A percentile compares a stretch with the other conserved stretches of the same genome.
Evolutionary conservation across 2,329 filamentous ascomycete genomes (phyloP).

Genomic region (Epichloe typhina): DNA sequence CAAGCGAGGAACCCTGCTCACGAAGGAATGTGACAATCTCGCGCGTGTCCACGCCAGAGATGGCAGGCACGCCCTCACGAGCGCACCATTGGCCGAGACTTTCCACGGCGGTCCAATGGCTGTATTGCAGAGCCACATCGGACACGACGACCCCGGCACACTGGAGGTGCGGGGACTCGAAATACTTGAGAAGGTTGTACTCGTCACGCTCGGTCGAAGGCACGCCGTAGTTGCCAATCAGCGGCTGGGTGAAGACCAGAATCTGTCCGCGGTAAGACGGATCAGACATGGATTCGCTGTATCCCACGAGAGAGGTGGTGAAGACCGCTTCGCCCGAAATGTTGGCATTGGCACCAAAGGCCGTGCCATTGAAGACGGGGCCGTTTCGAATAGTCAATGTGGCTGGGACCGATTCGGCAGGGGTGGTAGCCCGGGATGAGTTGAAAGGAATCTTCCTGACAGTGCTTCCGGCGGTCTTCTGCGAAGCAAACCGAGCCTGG

Average conservation of each 20-base stretch:
- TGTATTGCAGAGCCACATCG: constrained; percentile 87
- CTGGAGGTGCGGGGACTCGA: constrained; percentile 96
- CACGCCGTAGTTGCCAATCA: constrained; percentile 98
- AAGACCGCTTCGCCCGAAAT: constrained; percentile 97
- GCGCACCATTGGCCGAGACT: constrained; percentile 89
- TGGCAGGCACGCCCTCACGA: constrained; percentile 87
- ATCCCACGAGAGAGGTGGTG: constrained; percentile 93
- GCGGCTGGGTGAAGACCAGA: constrained; percentile 90
- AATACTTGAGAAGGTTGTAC: constrained; percentile 89
- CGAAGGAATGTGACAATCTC: constrained; percentile 91
- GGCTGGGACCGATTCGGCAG: constrained; percentile 47
- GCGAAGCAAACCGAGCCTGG: constrained; percentile 23
- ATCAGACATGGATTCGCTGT: constrained; percentile 88
- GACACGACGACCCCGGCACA: constrained; percentile 91
- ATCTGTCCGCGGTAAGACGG: constrained; percentile 89
- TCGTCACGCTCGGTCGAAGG: constrained; percentile 75
- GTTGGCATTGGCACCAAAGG: constrained; percentile 92
- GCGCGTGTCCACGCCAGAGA: constrained; percentile 92
- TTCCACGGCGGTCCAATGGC: constrained; percentile 97
- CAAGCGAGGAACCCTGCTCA: constrained; percentile 92
- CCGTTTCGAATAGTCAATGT: constrained; percentile 95
- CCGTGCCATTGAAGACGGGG: constrained; percentile 89
- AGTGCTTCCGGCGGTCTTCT: constrained; percentile 45
- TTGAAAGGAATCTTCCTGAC: constrained; percentile 53
- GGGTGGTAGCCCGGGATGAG: constrained; percentile 45